Base-by-base conservation (phyloP, 2,329 filamentous ascomycete species). In the Dryadomyces quercivorus region DNA sequence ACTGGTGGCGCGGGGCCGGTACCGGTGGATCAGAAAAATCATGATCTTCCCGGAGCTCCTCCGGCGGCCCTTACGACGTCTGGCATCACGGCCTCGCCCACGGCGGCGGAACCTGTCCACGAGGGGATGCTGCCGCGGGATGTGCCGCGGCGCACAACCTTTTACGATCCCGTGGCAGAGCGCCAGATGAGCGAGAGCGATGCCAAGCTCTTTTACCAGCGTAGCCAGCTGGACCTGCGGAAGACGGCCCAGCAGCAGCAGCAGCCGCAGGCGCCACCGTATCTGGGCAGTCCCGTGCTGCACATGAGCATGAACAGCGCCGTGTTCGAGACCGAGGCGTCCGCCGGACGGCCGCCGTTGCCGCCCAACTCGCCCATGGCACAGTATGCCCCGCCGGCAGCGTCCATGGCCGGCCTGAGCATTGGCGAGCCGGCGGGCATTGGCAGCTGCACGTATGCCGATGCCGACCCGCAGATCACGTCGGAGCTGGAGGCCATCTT, bases 181-280 rank as follows among this genome's bases (percentile, higher is more conserved):
- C 94, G 93, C 63, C 88, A 92, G 64, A 86, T 95, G 82, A 94
- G 86, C 64, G 90, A 95, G 68, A 85, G 88, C 26, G 93, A 98
- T 67, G 88, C 92, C 57, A 97, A 95, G 69, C 78, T 96, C 59
- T 95, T 97, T 72, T 98, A 95, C 68, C 92, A 96, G 71, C 80
- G 88, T 60, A 90, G 88, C 69, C 87, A 90, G 68, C 74, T 84
- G 56, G 85, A 85, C 58, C 65, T 68, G 55, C 64, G 63, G 60
- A 75, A 67, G 62, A 61, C 60, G 51, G 64, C 43, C 62, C 55
- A 68, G 61, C 56, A 69, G 65, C 67, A 66, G 53, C 65, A 64
- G 50, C 61, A 55, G 34, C 56, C 62, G 22, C 72, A 8, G 34
- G 31, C 12, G 16, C n/a, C 5, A 21, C n/a, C 31, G 20, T n/a